Evolutionary conservation across 306 rosid species (phyloP), one percentile per base, ranked within the genome.

Genomic region (Cicer chorassanicum): DNA sequence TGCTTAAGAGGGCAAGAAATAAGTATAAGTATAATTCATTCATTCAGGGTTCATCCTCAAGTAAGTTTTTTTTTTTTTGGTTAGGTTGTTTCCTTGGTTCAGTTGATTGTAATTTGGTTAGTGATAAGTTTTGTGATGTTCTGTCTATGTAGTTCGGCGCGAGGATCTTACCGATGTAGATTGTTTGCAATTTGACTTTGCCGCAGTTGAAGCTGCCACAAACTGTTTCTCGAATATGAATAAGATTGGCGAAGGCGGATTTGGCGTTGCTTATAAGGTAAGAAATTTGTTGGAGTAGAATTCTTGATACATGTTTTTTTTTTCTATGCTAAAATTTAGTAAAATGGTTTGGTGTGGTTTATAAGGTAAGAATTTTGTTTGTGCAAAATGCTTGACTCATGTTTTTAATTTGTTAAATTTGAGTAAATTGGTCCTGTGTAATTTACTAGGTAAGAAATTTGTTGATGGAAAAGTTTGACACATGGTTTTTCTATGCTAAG

Each of bases 261-360:
- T 82, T 78, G 90, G 90, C 29, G 87, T 63, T 11, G 90, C 84
- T 72, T 86, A 78, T 78, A 75, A 84, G 90, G 92, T 83, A 71
- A 2, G 54, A 19, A 45, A 7, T 16, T 45, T 18, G 19, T 29
- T 75, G 59, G 38, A 14, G 44, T 68, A 2, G 70, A 24, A 24
- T 46, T 12, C n/a, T 36, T 42, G 41, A 39, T 4, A 48, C 24
- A 6, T 54, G 39, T 12, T 70, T 5, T 6, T 5, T 6, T 64
- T 19, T 19, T 24, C 29, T 24, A 36, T 44, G 39, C 21, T 56
- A 19, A 48, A 68, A 9, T 56, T 56, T n/a, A 43, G 49, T 53
- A 10, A 46, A 62, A 39, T 72, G 88, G 59, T 86, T 80, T 80
- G 88, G 87, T 44, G 87, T 60, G 11, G 90, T 86, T 70, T 86